A percentile compares a stretch with the other conserved stretches of the same genome.
phyloP scores from a whole-genome alignment of 768 basidiomycete species.

The Mycena venus region DNA sequence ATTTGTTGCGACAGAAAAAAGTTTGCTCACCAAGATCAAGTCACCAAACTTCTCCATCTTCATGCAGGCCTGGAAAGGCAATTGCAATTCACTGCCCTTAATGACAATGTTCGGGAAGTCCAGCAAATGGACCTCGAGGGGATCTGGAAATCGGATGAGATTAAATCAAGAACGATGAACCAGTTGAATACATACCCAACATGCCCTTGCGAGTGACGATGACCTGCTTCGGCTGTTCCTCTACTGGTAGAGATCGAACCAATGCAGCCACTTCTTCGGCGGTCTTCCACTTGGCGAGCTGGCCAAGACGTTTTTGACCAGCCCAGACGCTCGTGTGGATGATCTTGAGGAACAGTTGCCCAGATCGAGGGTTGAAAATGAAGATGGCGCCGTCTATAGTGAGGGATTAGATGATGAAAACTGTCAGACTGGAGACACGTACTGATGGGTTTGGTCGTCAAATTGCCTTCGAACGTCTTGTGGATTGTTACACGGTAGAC shows the following conservation, averaged over 20 bases:
- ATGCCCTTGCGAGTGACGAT: slow-evolving; percentile 99
- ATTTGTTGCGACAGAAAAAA: slow-evolving; percentile 6
- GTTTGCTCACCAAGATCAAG: slow-evolving; percentile 78
- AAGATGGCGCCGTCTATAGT: slow-evolving; percentile 90
- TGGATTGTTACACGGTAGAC: slow-evolving; percentile 99
- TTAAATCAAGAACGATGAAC: neutral
- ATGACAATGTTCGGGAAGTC: slow-evolving; percentile 99
- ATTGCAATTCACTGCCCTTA: slow-evolving; percentile 97
- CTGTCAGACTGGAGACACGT: slow-evolving; percentile 39
- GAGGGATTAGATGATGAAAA: slow-evolving; percentile 21
- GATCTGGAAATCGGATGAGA: slow-evolving; percentile 61
- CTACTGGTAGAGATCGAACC: slow-evolving; percentile 97
- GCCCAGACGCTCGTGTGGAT: slow-evolving; percentile 99
- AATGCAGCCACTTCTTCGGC: slow-evolving; percentile 99
- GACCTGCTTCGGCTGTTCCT: slow-evolving; percentile 99
- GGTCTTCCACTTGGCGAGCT: slow-evolving; percentile 99
- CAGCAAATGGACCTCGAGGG: slow-evolving; percentile 96
- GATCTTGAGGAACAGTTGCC: slow-evolving; percentile 98
- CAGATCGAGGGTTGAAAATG: slow-evolving; percentile 99
- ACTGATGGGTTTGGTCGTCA: slow-evolving; percentile 99
- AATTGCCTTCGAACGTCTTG: slow-evolving; percentile 99
- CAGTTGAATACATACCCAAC: slow-evolving; percentile 73
- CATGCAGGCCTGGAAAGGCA: slow-evolving; percentile 99
- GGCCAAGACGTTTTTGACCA: slow-evolving; percentile 99
- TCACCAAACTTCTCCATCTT: slow-evolving; percentile 99